Conservation (phyloP, 331 rosid genomes). For the Stylosanthes scabra region DNA sequence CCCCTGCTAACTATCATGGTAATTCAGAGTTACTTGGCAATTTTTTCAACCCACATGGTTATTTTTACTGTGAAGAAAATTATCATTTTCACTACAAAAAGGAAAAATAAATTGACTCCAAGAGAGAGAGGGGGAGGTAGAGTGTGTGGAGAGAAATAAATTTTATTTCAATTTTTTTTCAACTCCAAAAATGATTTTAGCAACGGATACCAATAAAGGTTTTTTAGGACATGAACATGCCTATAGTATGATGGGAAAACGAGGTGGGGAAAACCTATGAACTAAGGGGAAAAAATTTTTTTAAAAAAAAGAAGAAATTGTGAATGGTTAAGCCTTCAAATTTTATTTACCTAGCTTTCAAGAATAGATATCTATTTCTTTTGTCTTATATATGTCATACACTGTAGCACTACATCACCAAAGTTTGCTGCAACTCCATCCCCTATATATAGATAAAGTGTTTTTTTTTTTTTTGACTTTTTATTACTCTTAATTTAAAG, state of each 20-base stretch:
- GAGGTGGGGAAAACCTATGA: slow-evolving; percentile 35
- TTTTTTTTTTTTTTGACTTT: not conserved
- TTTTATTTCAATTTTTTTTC: not conserved
- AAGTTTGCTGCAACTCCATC: slow-evolving; percentile 35
- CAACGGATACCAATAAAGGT: slow-evolving; percentile 32
- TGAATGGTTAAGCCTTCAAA: not conserved
- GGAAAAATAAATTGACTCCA: slow-evolving; percentile 2
- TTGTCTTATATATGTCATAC: slow-evolving; percentile 41
- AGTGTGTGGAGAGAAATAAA: no score
- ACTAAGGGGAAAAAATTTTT: no score
- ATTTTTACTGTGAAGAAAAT: slow-evolving; percentile 26
- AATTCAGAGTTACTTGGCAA: slow-evolving; percentile 35
- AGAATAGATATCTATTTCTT: slow-evolving; percentile 36
- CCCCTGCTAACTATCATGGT: slow-evolving; percentile 46
- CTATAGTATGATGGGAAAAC: slow-evolving; percentile 35
- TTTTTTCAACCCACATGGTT: slow-evolving; percentile 35
- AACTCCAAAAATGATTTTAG: slow-evolving; percentile 13
- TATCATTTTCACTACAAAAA: not conserved
- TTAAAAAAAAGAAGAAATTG: not conserved
- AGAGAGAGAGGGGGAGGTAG: not conserved
- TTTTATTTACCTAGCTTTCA: slow-evolving; percentile 19
- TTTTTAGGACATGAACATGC: slow-evolving; percentile 15
- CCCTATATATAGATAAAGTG: slow-evolving; percentile 11
- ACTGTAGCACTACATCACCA: slow-evolving; percentile 30
- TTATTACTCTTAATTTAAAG: not conserved